Evolutionary conservation across 495 filamentous ascomycete genomes (phyloP).

Genomic region (Xylaria grammica): DNA sequence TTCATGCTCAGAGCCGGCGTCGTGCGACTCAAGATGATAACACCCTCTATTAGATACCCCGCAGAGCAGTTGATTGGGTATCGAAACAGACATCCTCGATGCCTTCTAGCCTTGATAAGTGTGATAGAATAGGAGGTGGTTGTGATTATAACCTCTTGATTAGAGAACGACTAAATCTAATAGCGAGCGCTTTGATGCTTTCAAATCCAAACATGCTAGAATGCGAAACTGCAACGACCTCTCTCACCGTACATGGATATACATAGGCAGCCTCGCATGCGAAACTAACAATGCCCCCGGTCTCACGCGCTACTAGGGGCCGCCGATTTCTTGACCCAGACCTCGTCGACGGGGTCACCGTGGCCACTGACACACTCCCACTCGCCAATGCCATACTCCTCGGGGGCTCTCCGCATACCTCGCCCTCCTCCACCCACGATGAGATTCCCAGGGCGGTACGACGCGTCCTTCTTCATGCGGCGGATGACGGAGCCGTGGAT

Average conservation of each 20-base stretch:
- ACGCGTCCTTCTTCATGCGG: constrained; percentile 67
- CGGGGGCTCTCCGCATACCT: constrained; percentile 63
- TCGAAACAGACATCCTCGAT: no score
- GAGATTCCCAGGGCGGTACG: constrained; percentile 80
- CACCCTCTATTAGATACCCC: no score
- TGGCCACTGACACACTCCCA: constrained; percentile 70
- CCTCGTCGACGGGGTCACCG: constrained; percentile 71
- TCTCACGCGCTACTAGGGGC: neutral
- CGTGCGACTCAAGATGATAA: no score
- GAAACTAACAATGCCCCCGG: neutral
- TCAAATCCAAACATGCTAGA: no score
- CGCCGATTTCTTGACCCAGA: constrained; percentile 49
- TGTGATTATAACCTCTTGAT: no score
- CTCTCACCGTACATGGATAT: neutral
- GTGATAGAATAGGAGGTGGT: no score
- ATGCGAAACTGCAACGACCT: no score
- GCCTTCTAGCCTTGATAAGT: no score
- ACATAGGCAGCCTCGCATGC: neutral
- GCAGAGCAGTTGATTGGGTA: no score
- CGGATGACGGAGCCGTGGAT: constrained; percentile 77
- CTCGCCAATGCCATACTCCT: constrained; percentile 68
- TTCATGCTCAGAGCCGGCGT: no score
- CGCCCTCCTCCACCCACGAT: constrained; percentile 81
- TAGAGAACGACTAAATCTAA: no score
- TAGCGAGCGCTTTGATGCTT: no score